Base-by-base conservation (phyloP, 2,329 filamentous ascomycete species). In the Fusarium sp. region DNA sequence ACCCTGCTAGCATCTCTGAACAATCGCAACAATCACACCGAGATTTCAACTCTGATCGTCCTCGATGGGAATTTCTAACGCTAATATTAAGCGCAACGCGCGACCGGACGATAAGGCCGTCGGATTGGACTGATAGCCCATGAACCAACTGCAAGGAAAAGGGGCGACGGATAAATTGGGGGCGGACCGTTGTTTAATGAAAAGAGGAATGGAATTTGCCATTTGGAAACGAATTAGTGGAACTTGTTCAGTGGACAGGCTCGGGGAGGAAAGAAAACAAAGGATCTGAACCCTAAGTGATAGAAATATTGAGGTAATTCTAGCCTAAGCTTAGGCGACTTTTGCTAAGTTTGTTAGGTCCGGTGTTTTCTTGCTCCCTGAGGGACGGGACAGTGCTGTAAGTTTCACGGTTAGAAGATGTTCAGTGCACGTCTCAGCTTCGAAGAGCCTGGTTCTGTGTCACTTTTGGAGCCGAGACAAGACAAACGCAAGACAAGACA, bases 151-250 rank as follows among this genome's bases (percentile, higher is more conserved):
- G 54, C 37, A 60, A 29, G 45, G 35, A 65, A 69, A 59, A 69
- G 66, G 66, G 65, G 66, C 25, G 52, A 52, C 39, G 58, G 66
- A 25, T 69, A 64, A 69, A 64, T 69, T 69, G 58, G 35, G 48
- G 51, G 66, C 65, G 29, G 51, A 59, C 65, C 58, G 45, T 64
- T 69, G 58, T 69, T 69, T 69, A 69, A 69, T 69, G 51, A 69
- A 52, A n/a, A 64, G n/a, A 69, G 19, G 27, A 49, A 63, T n/a
- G n/a, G n/a, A n/a, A n/a, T n/a, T n/a, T n/a, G n/a, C n/a, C n/a
- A n/a, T n/a, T n/a, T n/a, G n/a, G 29, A 57, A 63, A 57, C 48
- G 48, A 63, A 31, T 56, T 69, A 63, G 66, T 41, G 66, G 35
- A 41, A 45, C 25, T 44, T 62, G 16, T 39, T 38, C 27, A 37